phyloP scores from a whole-genome alignment of 305 asterid species.

The Fraxinus platypoda region DNA sequence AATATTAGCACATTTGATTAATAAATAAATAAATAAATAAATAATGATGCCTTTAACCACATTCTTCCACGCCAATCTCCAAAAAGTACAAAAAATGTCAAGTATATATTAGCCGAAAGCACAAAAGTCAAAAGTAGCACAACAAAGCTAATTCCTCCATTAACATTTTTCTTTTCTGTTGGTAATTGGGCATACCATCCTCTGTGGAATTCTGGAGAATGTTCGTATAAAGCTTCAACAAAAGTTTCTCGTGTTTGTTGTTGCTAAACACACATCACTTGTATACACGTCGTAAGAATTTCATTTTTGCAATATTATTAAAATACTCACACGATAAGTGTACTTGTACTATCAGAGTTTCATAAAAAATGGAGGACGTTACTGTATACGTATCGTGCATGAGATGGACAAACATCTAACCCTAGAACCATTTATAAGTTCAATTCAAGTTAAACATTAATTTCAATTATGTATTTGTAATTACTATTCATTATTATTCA shows the following conservation, averaged over 20 bases:
- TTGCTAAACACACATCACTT: neutral
- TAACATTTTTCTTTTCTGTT: neutral
- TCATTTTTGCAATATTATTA: too few relatives aligned
- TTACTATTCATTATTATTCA: too few relatives aligned
- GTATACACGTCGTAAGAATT: neutral
- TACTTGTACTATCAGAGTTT: neutral
- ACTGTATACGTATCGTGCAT: neutral
- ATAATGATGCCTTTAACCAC: neutral
- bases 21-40: neutral
- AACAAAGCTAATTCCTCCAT: neutral
- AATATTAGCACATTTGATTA: neutral
- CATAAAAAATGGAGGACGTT: neutral
- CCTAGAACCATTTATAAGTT: neutral
- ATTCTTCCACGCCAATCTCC: neutral
- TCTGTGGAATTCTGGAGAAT: neutral
- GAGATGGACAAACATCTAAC: neutral
- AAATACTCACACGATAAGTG: neutral
- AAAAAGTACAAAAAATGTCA: neutral
- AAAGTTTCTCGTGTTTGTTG: neutral
- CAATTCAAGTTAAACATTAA: neutral
- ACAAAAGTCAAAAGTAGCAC: neutral
- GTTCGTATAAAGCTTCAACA: neutral
- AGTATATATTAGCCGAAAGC: neutral
- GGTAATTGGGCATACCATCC: neutral
- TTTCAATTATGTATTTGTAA: neutral